Evolutionary conservation across 2,329 filamentous ascomycete species (phyloP), one percentile per base, ranked within the genome.

Genomic region (Neophaeococcomyces aloes): DNA sequence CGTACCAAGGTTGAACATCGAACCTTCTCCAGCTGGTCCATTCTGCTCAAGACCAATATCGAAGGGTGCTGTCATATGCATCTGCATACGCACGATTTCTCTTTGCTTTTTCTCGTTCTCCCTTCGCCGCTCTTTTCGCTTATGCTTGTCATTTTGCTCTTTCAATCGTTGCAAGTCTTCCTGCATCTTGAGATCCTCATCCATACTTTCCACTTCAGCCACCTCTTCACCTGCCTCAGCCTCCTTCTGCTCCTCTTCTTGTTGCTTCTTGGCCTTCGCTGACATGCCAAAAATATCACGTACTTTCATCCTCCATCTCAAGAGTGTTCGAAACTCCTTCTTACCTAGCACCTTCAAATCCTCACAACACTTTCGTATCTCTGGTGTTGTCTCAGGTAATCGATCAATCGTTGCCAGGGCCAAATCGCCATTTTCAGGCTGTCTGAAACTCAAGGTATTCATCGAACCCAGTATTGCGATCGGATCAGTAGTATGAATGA

Each of bases 51-150:
- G 76, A 57, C 91, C 91, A 50, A 98, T 94, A 52, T 98, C 91
- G 72, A 86, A 91, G 6, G 91, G 91, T 1, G 87, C 84, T 2
- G 81, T 82, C 91, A 98, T 98, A 66, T 95, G 82, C 69, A 98
- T 79, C 64, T 98, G 91, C 82, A 98, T 83, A 27, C 91, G 80
- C n/a, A 94, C 74, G 48, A 96, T 86, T 52, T 96, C 91, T 55
- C 85, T 91, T 55, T 91, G 85, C 65, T 94, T 96, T 62, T 79
- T 79, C 63, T 98, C 91, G 53, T 98, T 98, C 48, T 94, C 87
- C 56, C 75, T 84, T 52, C 88, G 76, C 53, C 82, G 78, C 57
- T 94, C 84, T 55, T 86, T 82, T 67, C 87, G 93, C 64, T 80
- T 89, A 55, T 80, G 79, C 17, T 81, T 63, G 33, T 67, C 77